Evolutionary conservation across 192 early-diverging fungal genomes (phyloP), one percentile per base, ranked within the genome.

Genomic region (Phycomyces nitens): DNA sequence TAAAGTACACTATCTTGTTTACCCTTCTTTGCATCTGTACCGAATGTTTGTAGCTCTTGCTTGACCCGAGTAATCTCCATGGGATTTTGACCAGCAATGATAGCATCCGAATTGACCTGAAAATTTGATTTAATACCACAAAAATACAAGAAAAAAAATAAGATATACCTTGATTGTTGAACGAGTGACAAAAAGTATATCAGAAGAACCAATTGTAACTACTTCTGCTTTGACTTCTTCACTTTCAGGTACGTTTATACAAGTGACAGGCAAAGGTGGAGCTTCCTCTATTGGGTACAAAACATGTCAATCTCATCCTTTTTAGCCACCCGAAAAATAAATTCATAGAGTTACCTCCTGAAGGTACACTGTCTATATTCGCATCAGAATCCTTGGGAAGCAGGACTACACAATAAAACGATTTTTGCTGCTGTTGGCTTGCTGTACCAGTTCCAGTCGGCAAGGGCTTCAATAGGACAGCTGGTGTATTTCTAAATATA

Each of bases 401-500:
- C 20, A 79, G 27, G 21, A 83, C 80, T 5, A 73, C 58, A 56
- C 75, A 81, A 66, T 65, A 71, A 57, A 72, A 80, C 5, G 68
- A 74, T 54, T 41, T 64, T 1, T 56, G 62, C 40, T 42, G 53
- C 24, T 10, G 39, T 50, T 11, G 69, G 22, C 71, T 68, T 11
- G 68, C 62, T 2, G 58, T 40, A 38, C 62, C 59, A 20, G 70
- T 62, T 10, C 75, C 73, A 21, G 70, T 72, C 21, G 77, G 71
- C 2, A 80, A 75, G 14, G 79, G 54, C 43, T 78, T 77, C 24
- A 92, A 56, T 14, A 92, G 74, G 2, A 91, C 79, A 8, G 79
- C 92, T 5, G 86, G 68, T 9, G 80, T 60, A 66, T 91, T 92
- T 26, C 89, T 67, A 65, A 85, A 88, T 66, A 84, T 81, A 21